Percentiles rank a stretch among this genome's conserved stretches.
Evolutionary conservation across 2,329 filamentous ascomycete species (phyloP).

Genomic region (Nannizziopsis arthrosporioides): DNA sequence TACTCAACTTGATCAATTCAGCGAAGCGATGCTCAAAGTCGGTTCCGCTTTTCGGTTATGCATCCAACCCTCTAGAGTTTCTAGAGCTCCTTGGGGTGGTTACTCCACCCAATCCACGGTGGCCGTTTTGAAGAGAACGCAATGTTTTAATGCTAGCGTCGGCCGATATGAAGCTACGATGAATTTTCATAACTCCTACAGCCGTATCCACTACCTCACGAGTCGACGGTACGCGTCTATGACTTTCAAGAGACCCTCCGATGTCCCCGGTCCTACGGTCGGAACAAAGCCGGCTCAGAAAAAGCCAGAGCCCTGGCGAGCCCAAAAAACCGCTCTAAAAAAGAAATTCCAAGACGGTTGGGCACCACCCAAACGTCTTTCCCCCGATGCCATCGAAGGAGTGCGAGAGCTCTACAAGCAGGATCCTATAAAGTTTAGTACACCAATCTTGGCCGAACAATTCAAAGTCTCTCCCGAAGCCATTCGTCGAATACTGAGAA

Average conservation of each 20-base stretch:
- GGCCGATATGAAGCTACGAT: no score
- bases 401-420: conserved; percentile 72
- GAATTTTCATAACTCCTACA: no score
- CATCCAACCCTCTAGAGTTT: no score
- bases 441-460: conserved; percentile 56
- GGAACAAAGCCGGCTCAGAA: conserved; percentile 13
- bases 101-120: no score
- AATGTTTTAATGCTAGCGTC: no score
- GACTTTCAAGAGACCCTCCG: neutral
- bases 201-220: no score
- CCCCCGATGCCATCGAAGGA: conserved; percentile 81
- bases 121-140: no score
- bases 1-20: no score
- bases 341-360: conserved; percentile 70
- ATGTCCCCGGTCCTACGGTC: neutral
- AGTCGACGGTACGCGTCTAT: neutral
- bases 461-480: conserved; percentile 83
- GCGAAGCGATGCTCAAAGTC: no score
- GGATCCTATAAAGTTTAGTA: conserved; percentile 67
- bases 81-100: no score
- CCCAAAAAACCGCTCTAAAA: conserved; percentile 62
- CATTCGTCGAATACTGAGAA: conserved; percentile 69
- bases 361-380: conserved; percentile 73
- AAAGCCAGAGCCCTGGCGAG: conserved; percentile 51
- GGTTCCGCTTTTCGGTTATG: no score